These are phyloP conservation scores for Lodderomyces oxycetoniae DNA, from an alignment of 1,139 yeast genomes.

Conservation along the genomic window DNA sequence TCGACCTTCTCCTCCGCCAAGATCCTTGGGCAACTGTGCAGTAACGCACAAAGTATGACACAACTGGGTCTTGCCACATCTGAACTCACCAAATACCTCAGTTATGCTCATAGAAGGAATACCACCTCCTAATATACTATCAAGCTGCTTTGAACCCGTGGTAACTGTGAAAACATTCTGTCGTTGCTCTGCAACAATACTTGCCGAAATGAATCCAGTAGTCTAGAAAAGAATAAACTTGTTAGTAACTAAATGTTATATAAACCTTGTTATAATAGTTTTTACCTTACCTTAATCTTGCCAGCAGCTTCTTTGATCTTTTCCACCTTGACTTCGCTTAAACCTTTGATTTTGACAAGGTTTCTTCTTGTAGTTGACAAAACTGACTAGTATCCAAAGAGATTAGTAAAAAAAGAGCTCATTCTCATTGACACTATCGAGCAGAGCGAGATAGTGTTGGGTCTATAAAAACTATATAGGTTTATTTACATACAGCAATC, in stretches of 20 bases:
- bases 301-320: constrained; percentile 60
- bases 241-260: not conserved
- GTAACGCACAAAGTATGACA: constrained; percentile 59
- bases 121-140: constrained; percentile 55
- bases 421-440: not conserved
- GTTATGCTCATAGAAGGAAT: constrained; percentile 57
- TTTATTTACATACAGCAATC: constrained; percentile 36
- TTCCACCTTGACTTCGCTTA: constrained; percentile 56
- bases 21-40: constrained; percentile 47
- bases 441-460: no score
- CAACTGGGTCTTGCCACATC: constrained; percentile 60
- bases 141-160: constrained; percentile 53
- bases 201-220: constrained; percentile 52
- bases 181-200: constrained; percentile 47
- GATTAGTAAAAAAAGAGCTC: not conserved
- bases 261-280: not conserved
- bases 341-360: constrained; percentile 48
- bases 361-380: constrained; percentile 52
- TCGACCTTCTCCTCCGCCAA: constrained; percentile 62
- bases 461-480: no score
- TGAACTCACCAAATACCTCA: constrained; percentile 59
- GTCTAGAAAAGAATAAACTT: constrained; percentile 13
- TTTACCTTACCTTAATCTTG: constrained; percentile 29
- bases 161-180: constrained; percentile 43
- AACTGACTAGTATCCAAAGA: constrained; percentile 31